Conservation (phyloP, 176 grass and related monocot genomes). For the Coix lacrymajobi region DNA sequence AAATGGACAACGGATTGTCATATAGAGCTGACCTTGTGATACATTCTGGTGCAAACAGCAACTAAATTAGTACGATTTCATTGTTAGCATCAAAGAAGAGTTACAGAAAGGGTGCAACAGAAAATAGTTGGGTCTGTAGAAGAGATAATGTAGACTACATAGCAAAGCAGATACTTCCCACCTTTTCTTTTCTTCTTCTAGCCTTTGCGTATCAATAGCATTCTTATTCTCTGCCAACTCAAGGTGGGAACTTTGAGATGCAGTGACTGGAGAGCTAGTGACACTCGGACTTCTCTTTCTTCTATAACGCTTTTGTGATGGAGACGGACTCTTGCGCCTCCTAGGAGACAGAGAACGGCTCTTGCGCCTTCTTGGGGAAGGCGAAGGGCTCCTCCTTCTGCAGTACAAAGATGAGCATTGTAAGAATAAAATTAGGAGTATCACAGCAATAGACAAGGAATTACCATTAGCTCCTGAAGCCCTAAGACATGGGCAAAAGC, state of each 20-base stretch:
- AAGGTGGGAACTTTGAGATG: constrained; percentile 40
- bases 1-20: constrained; percentile 7
- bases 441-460: constrained; percentile 21
- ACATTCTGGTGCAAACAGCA: constrained; percentile 24
- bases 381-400: constrained; percentile 88
- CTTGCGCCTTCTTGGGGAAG: constrained; percentile 51
- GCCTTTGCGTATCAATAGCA: constrained; percentile 65
- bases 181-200: constrained; percentile 99
- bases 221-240: constrained; percentile 51
- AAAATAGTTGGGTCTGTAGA: constrained; percentile 7
- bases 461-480: constrained; percentile 20
- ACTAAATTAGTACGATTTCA: constrained; percentile 31
- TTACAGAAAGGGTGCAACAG: not conserved
- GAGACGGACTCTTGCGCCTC: constrained; percentile 51
- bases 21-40: constrained; percentile 33
- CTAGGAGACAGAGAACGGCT: constrained; percentile 53
- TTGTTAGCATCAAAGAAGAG: not conserved
- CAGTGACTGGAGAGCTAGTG: constrained; percentile 35
- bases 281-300: constrained; percentile 69
- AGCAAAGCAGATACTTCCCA: constrained; percentile 57
- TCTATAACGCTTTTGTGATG: constrained; percentile 53
- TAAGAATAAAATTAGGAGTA: constrained; percentile 20
- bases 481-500: constrained; percentile 33
- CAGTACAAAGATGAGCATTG: constrained; percentile 20
- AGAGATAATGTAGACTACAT: constrained; percentile 9